Conservation (phyloP, 2,329 filamentous ascomycete species). For the Alternaria sp. region DNA sequence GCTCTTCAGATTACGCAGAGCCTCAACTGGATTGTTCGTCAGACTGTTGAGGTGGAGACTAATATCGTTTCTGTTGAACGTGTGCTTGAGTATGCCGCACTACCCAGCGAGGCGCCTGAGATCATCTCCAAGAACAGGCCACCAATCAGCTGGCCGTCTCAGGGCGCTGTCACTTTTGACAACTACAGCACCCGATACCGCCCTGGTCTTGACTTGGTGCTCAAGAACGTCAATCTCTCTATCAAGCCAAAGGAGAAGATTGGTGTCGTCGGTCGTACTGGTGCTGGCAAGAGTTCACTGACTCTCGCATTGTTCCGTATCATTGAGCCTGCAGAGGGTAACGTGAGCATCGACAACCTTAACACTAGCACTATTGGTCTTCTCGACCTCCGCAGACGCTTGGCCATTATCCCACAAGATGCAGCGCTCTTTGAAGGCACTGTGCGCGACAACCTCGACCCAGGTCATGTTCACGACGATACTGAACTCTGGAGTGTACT, state of each 20-base stretch:
- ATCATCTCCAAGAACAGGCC: slow-evolving; percentile 89
- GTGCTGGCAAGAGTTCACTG: slow-evolving; percentile 93
- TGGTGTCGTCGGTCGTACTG: slow-evolving; percentile 94
- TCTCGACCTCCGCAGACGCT: slow-evolving; percentile 83
- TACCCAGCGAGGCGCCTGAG: slow-evolving; percentile 94
- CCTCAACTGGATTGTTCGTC: slow-evolving; percentile 98
- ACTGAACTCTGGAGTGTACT: slow-evolving; percentile 96
- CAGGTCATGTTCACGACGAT: slow-evolving; percentile 93
- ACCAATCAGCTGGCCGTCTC: slow-evolving; percentile 88
- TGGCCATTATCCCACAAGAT: slow-evolving; percentile 98
- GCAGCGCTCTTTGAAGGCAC: slow-evolving; percentile 94
- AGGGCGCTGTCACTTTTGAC: slow-evolving; percentile 88
- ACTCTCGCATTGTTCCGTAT: slow-evolving; percentile 94
- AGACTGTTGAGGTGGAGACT: slow-evolving; percentile 99
- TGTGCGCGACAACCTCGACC: slow-evolving; percentile 93
- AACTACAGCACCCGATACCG: slow-evolving; percentile 96
- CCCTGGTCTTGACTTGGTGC: slow-evolving; percentile 85
- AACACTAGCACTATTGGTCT: slow-evolving; percentile 92
- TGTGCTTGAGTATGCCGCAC: slow-evolving; percentile 90
- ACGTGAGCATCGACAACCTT: slow-evolving; percentile 87
- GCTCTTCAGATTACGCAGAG: slow-evolving; percentile 96
- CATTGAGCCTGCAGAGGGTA: slow-evolving; percentile 84
- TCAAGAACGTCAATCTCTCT: slow-evolving; percentile 90
- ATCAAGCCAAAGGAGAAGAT: slow-evolving; percentile 99
- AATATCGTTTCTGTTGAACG: slow-evolving; percentile 99